Evolutionary conservation across 805 yeast species (phyloP), one percentile per base, ranked within the genome.

Genomic region (Isabelozyma pseudorhagii): DNA sequence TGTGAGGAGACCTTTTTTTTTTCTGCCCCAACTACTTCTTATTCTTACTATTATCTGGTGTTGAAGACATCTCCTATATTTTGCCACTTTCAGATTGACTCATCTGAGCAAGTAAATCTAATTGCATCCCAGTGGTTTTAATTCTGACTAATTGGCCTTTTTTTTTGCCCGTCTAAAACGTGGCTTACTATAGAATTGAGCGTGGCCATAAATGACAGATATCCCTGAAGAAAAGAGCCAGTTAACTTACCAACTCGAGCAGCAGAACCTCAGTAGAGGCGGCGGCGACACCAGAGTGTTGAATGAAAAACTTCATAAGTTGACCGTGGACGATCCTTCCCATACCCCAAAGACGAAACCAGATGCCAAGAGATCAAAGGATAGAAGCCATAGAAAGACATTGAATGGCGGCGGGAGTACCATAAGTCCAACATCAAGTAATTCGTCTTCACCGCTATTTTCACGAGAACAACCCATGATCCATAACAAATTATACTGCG

Each of bases 401-500:
- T 18, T 41, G 25, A 41, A 18, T 41, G 3, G 40, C 18, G 15
- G 18, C 18, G 40, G 40, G 3, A 38, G 18, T 38, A 5, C 17
- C 18, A 11, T 34, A 34, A 34, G 38, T n/a, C 44, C 44, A 41
- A 27, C 44, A 1, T 9, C 44, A 5, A 21, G 38, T 38, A 40
- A 15, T 34, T 46, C 48, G 34, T 39, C 21, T 4, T 21, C 25
- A 21, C 25, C 25, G 25, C 25, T 21, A 21, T 21, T 21, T 21
- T 21, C 25, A 5, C 41, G 52, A 36, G 61, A 53, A 45, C 54
- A 44, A 7, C 71, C 71, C 7, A 54, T 52, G 40, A 62, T 69
- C 40, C 72, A 68, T 47, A 63, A 58, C 49, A 69, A 69, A 50
- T 54, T 69, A 29, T 59, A 60, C 42, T 56, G 64, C 47, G 68